Percentiles rank a stretch among this genome's conserved stretches.
Conservation (phyloP, 2,329 filamentous ascomycete genomes). For the Beauveria sp. region DNA sequence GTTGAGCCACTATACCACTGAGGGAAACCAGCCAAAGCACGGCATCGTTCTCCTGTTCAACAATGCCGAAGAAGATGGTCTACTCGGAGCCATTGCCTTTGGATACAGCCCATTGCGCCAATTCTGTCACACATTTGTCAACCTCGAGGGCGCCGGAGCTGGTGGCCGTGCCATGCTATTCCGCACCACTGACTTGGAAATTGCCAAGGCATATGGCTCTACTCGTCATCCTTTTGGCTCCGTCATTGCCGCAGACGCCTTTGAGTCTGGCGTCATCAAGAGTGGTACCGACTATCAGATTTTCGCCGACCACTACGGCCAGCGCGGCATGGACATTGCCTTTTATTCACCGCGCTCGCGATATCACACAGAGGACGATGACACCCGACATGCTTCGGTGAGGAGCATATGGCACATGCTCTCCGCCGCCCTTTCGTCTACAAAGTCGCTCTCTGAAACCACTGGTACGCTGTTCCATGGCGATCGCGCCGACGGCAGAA, state of each 20-base stretch:
- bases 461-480: slow-evolving; percentile 60
- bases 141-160: slow-evolving; percentile 89
- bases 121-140: slow-evolving; percentile 82
- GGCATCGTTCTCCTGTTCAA: slow-evolving; percentile 84
- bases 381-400: slow-evolving; percentile 67
- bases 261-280: slow-evolving; percentile 66
- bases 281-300: slow-evolving; percentile 88
- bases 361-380: slow-evolving; percentile 90
- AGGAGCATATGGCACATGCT: slow-evolving; percentile 89
- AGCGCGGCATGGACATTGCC: slow-evolving; percentile 84
- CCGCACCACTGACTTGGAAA: slow-evolving; percentile 77
- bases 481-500: slow-evolving; percentile 42
- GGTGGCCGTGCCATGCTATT: slow-evolving; percentile 85
- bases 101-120: slow-evolving; percentile 72
- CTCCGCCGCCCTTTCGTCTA: slow-evolving; percentile 69
- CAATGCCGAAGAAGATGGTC: slow-evolving; percentile 89
- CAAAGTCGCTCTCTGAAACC: slow-evolving; percentile 62
- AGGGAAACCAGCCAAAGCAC: slow-evolving; percentile 63
- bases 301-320: slow-evolving; percentile 67
- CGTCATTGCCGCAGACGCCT: slow-evolving; percentile 76
- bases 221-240: slow-evolving; percentile 73
- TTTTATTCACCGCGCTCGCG: slow-evolving; percentile 80
- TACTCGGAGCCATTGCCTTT: slow-evolving; percentile 82
- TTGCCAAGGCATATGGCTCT: slow-evolving; percentile 69
- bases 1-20: slow-evolving; percentile 73